Conservation (phyloP, 2,329 filamentous ascomycete genomes). For the Claviceps quebecensis region DNA sequence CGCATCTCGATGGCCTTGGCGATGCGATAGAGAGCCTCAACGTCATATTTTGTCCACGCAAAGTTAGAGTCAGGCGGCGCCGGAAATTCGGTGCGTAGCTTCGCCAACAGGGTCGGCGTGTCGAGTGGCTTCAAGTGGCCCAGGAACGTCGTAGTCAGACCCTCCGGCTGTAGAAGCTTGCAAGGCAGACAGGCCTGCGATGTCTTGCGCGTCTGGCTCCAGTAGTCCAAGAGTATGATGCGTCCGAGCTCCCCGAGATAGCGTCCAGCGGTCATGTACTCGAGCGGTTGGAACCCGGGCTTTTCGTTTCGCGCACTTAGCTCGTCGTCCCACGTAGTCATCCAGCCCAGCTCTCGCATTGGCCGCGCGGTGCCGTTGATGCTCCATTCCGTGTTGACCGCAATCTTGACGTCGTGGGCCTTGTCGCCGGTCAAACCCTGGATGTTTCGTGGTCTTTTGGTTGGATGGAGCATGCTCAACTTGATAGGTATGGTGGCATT, state of each 20-base stretch:
- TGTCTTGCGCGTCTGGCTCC: constrained; percentile 30
- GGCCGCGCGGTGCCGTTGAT: constrained; percentile 63
- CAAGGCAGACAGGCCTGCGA: constrained; percentile 34
- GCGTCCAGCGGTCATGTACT: constrained; percentile 71
- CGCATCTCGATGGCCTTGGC: constrained; percentile 57
- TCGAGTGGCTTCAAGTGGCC: constrained; percentile 51
- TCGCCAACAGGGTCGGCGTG: constrained; percentile 27
- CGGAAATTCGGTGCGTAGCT: constrained; percentile 40
- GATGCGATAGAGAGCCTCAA: constrained; percentile 48
- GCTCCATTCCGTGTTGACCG: constrained; percentile 76
- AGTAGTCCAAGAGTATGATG: constrained; percentile 53
- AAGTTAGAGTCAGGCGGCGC: constrained; percentile 31
- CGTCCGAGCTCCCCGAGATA: constrained; percentile 67
- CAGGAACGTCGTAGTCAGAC: constrained; percentile 58
- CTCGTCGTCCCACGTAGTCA: constrained; percentile 56
- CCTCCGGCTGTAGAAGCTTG: constrained; percentile 42
- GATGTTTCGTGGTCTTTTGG: constrained; percentile 42
- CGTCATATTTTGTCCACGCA: constrained; percentile 47
- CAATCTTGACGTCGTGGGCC: constrained; percentile 45
- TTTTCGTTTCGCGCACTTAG: constrained; percentile 53
- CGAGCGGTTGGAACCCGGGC: constrained; percentile 68
- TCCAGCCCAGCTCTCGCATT: constrained; percentile 45
- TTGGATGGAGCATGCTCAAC: constrained; percentile 44
- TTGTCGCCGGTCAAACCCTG: constrained; percentile 31
- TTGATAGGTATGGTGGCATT: constrained; percentile 68